A percentile compares a stretch with the other conserved stretches of the same genome.
Conservation (phyloP, 495 filamentous ascomycete genomes). For the Neurospora sp. region DNA sequence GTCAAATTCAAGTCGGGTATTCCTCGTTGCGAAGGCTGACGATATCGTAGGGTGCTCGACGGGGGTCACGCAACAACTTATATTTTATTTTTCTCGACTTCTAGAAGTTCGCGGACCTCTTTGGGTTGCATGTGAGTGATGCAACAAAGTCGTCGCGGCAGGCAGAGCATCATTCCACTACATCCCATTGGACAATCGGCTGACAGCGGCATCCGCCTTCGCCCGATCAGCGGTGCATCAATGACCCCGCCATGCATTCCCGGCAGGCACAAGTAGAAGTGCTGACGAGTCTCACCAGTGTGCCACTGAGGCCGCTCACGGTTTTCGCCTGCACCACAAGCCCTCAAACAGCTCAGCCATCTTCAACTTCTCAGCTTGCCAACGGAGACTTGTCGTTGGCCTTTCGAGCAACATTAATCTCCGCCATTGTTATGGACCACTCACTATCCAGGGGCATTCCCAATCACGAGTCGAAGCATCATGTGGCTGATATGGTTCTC, state of each 20-base stretch:
- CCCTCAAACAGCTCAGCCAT: not conserved
- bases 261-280: not conserved
- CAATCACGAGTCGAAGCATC: not conserved
- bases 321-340: not conserved
- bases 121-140: not conserved
- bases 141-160: not conserved
- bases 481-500: not conserved
- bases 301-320: not conserved
- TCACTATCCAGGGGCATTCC: not conserved
- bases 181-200: not conserved
- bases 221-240: not conserved
- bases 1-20: not conserved
- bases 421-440: not conserved
- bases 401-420: not conserved
- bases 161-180: not conserved
- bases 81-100: not conserved
- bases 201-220: not conserved
- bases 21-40: not conserved
- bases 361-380: not conserved
- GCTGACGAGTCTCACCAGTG: not conserved
- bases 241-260: not conserved
- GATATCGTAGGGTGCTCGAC: not conserved
- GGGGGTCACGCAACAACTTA: not conserved
- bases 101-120: not conserved
- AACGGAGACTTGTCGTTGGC: not conserved